Base-by-base conservation (phyloP, 371 early-diverging fungal genomes). In the Apophysomyces variabilis region DNA sequence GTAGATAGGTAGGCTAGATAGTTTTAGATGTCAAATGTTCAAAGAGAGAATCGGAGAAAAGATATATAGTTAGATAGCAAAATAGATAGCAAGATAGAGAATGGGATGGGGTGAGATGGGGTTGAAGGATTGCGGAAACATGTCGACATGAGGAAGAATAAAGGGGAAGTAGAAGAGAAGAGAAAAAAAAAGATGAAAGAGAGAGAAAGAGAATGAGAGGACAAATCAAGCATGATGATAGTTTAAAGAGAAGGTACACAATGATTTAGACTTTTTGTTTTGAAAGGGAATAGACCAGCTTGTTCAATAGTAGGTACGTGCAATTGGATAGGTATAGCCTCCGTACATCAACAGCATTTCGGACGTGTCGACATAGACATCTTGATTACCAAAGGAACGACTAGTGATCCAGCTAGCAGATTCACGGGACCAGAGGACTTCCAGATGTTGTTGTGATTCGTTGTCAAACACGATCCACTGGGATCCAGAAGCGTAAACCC, bases 401-500 rank as follows among this genome's bases (percentile, higher is more conserved):
- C 61, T 67, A 11, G 50, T 26, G 41, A 71, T 64, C 72, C 72
- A 71, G 14, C 61, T 47, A 5, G 65, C 56, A 38, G 54, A 61
- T 41, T 71, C 56, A 13, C 61, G 38, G 13, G 45, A 46, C 68
- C 67, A 71, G 11, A 71, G 59, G 0, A 7, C 26, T 64, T 71
- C 72, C 26, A 71, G 62, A 16, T 58, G 44, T 43, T 60, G 47
- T 67, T 67, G 65, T 11, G 72, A 62, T 16, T 67, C 58, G 5
- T 50, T 44, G 43, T 71, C 72, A 13, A 64, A 61, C 5, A 61
- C 62, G 26, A 47, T 39, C 72, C 72, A 71, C 7, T 63, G 45
- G 12, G 72, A 67, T 26, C 72, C 72, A 12, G 65, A 46, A 21
- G 56, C 67, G 45, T 71, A 71, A 44, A 71, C 66, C 72, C 72